These are phyloP conservation scores for Trametes versicolor DNA, from an alignment of 1,284 basidiomycete species.

Conservation along the genomic window DNA sequence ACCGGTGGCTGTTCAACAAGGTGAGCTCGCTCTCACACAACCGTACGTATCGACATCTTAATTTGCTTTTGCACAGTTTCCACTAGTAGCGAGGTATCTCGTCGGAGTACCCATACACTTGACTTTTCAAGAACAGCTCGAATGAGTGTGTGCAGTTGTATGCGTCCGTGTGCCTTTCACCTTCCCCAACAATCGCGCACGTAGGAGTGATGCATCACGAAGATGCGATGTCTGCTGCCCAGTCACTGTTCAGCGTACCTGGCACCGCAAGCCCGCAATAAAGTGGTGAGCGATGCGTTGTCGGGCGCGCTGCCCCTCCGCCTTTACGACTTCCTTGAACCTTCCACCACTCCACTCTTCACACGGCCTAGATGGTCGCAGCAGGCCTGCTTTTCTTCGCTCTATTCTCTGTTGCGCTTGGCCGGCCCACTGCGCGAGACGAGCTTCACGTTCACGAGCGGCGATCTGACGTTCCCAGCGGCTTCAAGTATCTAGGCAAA, in stretches of 20 bases:
- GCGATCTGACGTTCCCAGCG: slow-evolving; percentile 35
- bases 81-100: neutral
- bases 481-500: slow-evolving; percentile 44
- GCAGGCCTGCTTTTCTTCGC: slow-evolving; percentile 29
- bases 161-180: too few species aligned
- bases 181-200: neutral
- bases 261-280: neutral
- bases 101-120: too few species aligned
- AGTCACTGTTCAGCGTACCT: slow-evolving; percentile 1
- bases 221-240: neutral
- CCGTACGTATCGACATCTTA: neutral
- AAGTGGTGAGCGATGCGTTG: neutral
- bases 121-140: too few species aligned
- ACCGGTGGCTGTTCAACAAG: neutral
- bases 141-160: too few species aligned
- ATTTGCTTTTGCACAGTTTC: neutral
- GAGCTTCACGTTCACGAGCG: slow-evolving; percentile 39
- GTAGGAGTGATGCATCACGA: neutral
- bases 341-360: slow-evolving; percentile 2
- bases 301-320: neutral
- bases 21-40: neutral
- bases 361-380: slow-evolving; percentile 30
- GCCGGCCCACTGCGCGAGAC: slow-evolving; percentile 28
- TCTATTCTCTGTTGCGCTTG: slow-evolving; percentile 25
- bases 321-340: neutral